Evolutionary conservation across 768 basidiomycete species (phyloP).

Genomic region (Rhodosporidiobolus sp.): DNA sequence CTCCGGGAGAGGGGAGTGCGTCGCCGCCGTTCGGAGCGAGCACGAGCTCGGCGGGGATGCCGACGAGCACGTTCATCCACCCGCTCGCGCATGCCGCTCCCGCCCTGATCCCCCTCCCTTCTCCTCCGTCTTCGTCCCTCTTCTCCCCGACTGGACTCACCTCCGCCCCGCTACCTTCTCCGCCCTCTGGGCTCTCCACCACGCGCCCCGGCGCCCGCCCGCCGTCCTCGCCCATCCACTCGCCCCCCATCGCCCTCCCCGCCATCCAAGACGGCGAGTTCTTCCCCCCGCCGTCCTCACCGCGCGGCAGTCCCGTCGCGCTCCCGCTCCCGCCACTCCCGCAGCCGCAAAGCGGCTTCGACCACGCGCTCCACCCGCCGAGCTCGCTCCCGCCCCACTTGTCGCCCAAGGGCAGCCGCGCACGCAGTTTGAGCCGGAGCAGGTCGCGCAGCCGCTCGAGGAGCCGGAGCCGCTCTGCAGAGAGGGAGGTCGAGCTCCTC

Average conservation of each 20-base stretch:
- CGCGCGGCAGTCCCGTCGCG: slow-evolving; percentile 4
- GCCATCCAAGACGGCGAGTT: neutral
- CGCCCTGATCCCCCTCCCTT: neutral
- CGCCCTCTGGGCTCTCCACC: neutral
- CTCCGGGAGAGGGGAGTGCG: neutral
- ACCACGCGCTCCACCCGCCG: neutral
- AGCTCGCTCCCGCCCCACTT: neutral
- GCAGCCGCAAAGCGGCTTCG: neutral
- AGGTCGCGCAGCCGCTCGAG: neutral
- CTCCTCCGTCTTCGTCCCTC: neutral
- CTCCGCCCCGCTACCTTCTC: neutral
- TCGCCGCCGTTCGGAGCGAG: neutral
- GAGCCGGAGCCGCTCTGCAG: too few species aligned
- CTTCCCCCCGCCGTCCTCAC: slow-evolving; percentile 21
- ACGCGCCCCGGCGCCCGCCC: too few species aligned
- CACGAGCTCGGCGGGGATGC: neutral
- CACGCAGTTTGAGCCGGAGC: neutral
- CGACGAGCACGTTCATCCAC: neutral
- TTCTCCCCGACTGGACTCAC: neutral
- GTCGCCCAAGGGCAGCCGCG: neutral
- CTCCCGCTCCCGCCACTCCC: slow-evolving; percentile 14
- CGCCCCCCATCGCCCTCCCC: neutral
- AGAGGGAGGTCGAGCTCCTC: neutral
- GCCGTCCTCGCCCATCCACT: neutral
- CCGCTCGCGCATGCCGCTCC: neutral